Conservation (phyloP, 257 asterid species). For the Solanum lignicaule region DNA sequence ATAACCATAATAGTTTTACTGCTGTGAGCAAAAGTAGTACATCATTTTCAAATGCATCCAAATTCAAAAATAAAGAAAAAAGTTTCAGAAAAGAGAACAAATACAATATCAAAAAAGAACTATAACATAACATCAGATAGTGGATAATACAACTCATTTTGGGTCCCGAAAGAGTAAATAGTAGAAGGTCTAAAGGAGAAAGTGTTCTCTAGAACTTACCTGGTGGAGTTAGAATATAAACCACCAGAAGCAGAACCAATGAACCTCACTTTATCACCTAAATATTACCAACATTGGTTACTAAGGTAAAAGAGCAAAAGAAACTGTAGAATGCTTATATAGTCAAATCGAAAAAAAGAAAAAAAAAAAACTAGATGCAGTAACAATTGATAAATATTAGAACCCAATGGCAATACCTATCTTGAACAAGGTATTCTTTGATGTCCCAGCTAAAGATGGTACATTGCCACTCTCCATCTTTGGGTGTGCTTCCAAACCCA, state of each 20-base stretch:
- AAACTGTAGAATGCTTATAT: neutral
- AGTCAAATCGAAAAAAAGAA: neutral
- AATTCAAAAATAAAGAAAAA: neutral
- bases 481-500: conserved; percentile 32
- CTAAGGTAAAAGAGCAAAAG: neutral
- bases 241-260: conserved; percentile 54
- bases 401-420: conserved; percentile 22
- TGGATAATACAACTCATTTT: neutral
- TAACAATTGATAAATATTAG: neutral
- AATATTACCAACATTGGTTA: conserved; percentile 10
- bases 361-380: neutral
- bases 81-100: neutral
- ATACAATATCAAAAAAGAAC: neutral
- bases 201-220: neutral
- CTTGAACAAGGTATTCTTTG: conserved; percentile 43
- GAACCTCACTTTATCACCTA: conserved; percentile 84
- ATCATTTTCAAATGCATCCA: neutral
- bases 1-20: neutral
- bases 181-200: neutral
- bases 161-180: neutral
- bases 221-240: conserved; percentile 27
- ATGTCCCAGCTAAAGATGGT: conserved; percentile 27
- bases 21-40: neutral
- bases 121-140: neutral
- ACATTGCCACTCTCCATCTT: conserved; percentile 36